Evolutionary conservation across 2,329 filamentous ascomycete species (phyloP).

Genomic region (Balansia obtecta): DNA sequence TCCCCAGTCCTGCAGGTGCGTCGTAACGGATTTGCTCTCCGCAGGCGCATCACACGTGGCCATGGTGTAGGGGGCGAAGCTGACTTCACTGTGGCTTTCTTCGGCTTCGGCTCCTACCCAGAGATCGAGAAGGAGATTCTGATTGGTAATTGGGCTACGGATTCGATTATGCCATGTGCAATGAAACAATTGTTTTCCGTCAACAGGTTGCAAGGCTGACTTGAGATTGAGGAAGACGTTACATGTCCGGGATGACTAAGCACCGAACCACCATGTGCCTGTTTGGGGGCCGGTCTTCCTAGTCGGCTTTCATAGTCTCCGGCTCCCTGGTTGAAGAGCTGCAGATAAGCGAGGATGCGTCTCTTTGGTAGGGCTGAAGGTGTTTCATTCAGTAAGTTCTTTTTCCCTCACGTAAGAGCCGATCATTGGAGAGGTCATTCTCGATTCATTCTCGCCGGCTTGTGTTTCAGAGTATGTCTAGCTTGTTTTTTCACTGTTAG

Average conservation of each 20-base stretch:
- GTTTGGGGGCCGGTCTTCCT: not conserved
- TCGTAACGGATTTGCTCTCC: slow-evolving; percentile 20
- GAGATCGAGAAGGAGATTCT: not conserved
- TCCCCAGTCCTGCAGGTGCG: slow-evolving; percentile 33
- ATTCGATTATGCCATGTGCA: not conserved
- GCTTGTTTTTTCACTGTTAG: not conserved
- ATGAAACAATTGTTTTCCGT: not conserved
- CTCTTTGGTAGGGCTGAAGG: too few species aligned
- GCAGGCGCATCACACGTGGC: slow-evolving; percentile 11
- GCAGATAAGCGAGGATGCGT: too few species aligned
- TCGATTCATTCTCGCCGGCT: too few species aligned
- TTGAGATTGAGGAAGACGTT: too few species aligned
- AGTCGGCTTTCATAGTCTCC: too few species aligned
- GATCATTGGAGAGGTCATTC: too few species aligned
- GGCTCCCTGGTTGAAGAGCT: too few species aligned
- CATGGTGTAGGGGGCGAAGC: slow-evolving; percentile 14
- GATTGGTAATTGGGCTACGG: too few species aligned
- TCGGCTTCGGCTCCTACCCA: too few species aligned
- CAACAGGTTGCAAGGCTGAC: not conserved
- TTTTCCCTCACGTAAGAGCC: too few species aligned
- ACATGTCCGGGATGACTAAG: not conserved
- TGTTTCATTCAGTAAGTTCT: too few species aligned
- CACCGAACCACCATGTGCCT: not conserved
- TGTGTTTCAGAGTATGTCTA: not conserved
- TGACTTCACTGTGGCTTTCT: too few species aligned